Percentiles rank a stretch among this genome's conserved stretches.
Conservation (phyloP, 495 filamentous ascomycete species). For the Antarctomyces pellizariae region DNA sequence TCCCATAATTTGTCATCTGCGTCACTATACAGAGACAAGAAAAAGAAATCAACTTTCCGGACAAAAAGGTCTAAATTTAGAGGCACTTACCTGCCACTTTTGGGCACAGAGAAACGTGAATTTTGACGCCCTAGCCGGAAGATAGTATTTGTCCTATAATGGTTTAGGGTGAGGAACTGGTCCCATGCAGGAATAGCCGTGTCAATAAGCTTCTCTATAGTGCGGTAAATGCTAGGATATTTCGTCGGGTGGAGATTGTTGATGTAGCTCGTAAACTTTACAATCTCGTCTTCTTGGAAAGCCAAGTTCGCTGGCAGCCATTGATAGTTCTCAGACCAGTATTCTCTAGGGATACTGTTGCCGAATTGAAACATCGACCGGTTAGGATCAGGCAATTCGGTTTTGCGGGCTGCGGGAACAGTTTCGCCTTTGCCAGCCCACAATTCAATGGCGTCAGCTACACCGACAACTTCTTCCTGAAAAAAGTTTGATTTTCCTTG, state of each 20-base stretch:
- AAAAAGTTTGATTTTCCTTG: too few species aligned
- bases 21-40: too few species aligned
- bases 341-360: slow-evolving; percentile 15
- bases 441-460: too few species aligned
- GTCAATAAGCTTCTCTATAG: slow-evolving; percentile 21
- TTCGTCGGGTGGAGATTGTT: slow-evolving; percentile 23
- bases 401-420: too few species aligned
- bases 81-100: neutral
- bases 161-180: slow-evolving; percentile 13
- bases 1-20: too few species aligned
- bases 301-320: slow-evolving; percentile 17
- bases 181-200: slow-evolving; percentile 20
- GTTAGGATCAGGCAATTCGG: too few species aligned
- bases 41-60: too few species aligned
- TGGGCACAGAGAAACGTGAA: neutral
- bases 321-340: slow-evolving; percentile 21
- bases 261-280: slow-evolving; percentile 21
- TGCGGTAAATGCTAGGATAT: slow-evolving; percentile 14
- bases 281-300: slow-evolving; percentile 12
- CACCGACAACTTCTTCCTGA: too few species aligned
- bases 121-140: neutral
- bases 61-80: too few species aligned
- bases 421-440: too few species aligned
- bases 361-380: too few species aligned
- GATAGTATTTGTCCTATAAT: slow-evolving; percentile 1